Evolutionary conservation across 306 rosid species (phyloP).

Genomic region (Carpinus fangiana): DNA sequence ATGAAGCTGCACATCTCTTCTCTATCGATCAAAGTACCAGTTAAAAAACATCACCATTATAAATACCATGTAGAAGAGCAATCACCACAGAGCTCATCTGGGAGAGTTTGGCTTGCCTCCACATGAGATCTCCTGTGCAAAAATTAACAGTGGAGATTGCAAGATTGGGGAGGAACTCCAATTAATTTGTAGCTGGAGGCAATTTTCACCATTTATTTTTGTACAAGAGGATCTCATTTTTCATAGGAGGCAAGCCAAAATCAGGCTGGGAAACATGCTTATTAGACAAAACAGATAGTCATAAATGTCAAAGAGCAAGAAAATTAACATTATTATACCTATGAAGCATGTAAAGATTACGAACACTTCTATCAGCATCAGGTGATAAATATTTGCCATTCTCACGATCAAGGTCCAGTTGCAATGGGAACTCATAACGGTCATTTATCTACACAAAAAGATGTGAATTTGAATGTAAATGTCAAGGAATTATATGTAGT

Average conservation of each 20-base stretch:
- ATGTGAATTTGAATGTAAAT: neutral
- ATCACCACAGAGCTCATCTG: slow-evolving; percentile 26
- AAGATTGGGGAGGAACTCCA: no score
- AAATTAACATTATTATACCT: slow-evolving; percentile 51
- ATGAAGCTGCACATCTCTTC: neutral
- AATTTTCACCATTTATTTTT: no score
- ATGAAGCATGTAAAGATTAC: slow-evolving; percentile 95
- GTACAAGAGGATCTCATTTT: no score
- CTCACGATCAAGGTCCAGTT: slow-evolving; percentile 95
- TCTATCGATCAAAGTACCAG: neutral
- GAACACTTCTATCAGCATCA: slow-evolving; percentile 87
- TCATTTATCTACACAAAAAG: slow-evolving; percentile 76
- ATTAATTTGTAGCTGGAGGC: no score
- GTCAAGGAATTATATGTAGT: neutral
- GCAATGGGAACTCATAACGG: slow-evolving; percentile 95
- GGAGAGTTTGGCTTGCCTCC: neutral
- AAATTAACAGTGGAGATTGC: no score
- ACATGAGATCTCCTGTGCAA: no score
- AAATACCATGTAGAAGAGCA: neutral
- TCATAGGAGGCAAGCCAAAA: no score
- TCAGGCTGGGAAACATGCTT: slow-evolving; percentile 3
- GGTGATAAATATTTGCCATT: slow-evolving; percentile 92
- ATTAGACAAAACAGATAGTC: neutral
- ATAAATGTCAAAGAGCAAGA: slow-evolving; percentile 10
- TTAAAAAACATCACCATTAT: neutral